Evolutionary conservation across 192 early-diverging fungal genomes (phyloP).

Genomic region (Backusella parvicylindrica): DNA sequence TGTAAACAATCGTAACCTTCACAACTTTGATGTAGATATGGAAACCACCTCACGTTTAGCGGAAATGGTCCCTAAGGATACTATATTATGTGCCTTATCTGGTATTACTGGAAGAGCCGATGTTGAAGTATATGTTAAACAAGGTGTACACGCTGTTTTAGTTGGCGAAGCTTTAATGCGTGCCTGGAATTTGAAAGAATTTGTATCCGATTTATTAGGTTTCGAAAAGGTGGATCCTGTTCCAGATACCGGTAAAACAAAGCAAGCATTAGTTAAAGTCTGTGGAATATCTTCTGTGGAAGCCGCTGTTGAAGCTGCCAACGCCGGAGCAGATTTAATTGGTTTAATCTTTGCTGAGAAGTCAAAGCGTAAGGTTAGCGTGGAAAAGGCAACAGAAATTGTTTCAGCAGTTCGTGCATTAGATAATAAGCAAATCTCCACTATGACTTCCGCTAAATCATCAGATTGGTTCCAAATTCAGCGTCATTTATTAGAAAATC

Average conservation of each 20-base stretch:
- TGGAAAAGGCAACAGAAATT: conserved; percentile 66
- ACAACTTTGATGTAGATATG: conserved; percentile 96
- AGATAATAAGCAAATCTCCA: neutral
- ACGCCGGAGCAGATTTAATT: conserved; percentile 84
- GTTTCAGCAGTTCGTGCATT: conserved; percentile 59
- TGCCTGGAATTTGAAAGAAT: conserved; percentile 64
- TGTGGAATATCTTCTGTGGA: conserved; percentile 85
- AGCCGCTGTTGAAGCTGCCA: conserved; percentile 74
- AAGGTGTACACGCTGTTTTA: conserved; percentile 78
- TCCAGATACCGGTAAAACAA: neutral
- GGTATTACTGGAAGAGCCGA: conserved; percentile 84
- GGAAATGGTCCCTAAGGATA: conserved; percentile 67
- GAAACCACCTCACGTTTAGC: conserved; percentile 76
- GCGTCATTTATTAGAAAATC: conserved; percentile 35
- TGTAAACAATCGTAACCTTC: conserved; percentile 97
- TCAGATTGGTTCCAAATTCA: conserved; percentile 52
- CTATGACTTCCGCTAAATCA: conserved; percentile 3
- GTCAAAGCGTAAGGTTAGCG: conserved; percentile 72
- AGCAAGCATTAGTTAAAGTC: conserved; percentile 74
- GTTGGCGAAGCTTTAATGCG: conserved; percentile 97
- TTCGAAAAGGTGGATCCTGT: conserved; percentile 4
- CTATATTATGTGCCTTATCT: conserved; percentile 83
- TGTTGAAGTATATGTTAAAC: conserved; percentile 73
- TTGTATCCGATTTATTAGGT: conserved; percentile 71
- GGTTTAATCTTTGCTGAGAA: conserved; percentile 91